Conservation (phyloP, 2,329 filamentous ascomycete species). For the Nigrospora osmanthi region DNA sequence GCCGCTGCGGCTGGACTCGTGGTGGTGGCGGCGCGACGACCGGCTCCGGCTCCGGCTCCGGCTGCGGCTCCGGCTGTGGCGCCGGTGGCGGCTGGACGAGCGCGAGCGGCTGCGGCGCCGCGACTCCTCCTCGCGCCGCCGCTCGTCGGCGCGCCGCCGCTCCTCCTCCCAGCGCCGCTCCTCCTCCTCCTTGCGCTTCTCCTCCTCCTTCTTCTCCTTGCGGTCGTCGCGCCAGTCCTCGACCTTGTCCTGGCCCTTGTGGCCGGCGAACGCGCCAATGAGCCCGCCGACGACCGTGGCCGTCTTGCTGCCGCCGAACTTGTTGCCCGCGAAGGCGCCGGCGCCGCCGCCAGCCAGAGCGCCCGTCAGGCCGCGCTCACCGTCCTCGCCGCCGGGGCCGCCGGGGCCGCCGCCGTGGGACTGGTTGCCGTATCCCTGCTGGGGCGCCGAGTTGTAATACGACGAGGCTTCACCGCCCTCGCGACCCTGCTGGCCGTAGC, state of each 20-base stretch:
- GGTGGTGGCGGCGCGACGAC: neutral
- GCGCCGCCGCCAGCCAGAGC: conserved; percentile 30
- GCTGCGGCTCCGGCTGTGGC: conserved; percentile 7
- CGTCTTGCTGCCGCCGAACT: conserved; percentile 23
- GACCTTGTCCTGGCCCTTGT: conserved; percentile 31
- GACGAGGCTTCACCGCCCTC: neutral
- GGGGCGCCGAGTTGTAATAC: neutral
- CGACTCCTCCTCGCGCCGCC: conserved; percentile 2
- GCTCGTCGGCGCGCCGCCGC: conserved; percentile 13
- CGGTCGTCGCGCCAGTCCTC: conserved; percentile 17
- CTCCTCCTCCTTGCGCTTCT: conserved; percentile 13
- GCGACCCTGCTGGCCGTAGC: neutral
- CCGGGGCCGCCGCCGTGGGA: conserved; percentile 9
- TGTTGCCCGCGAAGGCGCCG: conserved; percentile 30
- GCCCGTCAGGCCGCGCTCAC: conserved; percentile 32
- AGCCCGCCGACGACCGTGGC: conserved; percentile 26
- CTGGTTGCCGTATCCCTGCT: conserved; percentile 1
- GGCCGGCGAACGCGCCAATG: conserved; percentile 31
- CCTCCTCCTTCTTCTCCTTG: conserved; percentile 27
- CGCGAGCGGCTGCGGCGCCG: neutral
- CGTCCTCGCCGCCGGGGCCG: conserved; percentile 15
- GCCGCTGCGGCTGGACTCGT: conserved; percentile 20
- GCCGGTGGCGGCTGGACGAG: conserved; percentile 1
- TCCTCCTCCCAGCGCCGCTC: conserved; percentile 22
- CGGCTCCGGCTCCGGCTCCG: conserved; percentile 7